A percentile compares a stretch with the other conserved stretches of the same genome.
Evolutionary conservation across 768 basidiomycete genomes (phyloP).

Genomic region (Leccinum uliginosum): DNA sequence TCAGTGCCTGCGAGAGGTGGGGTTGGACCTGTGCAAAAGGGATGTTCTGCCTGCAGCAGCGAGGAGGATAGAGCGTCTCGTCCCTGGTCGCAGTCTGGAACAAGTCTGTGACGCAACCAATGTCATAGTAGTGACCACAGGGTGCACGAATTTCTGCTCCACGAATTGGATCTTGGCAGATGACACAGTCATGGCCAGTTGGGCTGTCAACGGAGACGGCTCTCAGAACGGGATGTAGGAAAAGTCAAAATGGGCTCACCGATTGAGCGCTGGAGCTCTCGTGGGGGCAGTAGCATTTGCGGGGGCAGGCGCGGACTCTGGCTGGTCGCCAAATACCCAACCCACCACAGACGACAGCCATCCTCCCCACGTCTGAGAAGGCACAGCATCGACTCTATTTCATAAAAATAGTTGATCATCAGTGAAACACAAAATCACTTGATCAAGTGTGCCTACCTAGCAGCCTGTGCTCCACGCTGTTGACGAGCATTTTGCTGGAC

Average conservation of each 20-base stretch:
- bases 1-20: conserved; percentile 21
- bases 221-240: neutral
- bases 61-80: conserved; percentile 39
- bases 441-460: conserved; percentile 10
- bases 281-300: neutral
- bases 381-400: neutral
- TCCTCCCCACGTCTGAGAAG: conserved; percentile 13
- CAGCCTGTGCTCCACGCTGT: neutral
- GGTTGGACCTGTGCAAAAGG: conserved; percentile 20
- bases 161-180: conserved; percentile 32
- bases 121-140: conserved; percentile 36
- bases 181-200: conserved; percentile 31
- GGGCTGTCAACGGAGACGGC: neutral
- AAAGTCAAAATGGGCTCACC: conserved; percentile 8
- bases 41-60: conserved; percentile 35
- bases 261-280: neutral
- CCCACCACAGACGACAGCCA: conserved; percentile 18
- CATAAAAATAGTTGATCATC: neutral
- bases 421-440: neutral
- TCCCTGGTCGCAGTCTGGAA: conserved; percentile 34
- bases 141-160: conserved; percentile 25
- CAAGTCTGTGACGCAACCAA: conserved; percentile 31
- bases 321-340: neutral
- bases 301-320: neutral
- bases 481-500: neutral